These are phyloP conservation scores for Pyrus communis DNA, from an alignment of 306 rosid genomes.

Conservation along the genomic window DNA sequence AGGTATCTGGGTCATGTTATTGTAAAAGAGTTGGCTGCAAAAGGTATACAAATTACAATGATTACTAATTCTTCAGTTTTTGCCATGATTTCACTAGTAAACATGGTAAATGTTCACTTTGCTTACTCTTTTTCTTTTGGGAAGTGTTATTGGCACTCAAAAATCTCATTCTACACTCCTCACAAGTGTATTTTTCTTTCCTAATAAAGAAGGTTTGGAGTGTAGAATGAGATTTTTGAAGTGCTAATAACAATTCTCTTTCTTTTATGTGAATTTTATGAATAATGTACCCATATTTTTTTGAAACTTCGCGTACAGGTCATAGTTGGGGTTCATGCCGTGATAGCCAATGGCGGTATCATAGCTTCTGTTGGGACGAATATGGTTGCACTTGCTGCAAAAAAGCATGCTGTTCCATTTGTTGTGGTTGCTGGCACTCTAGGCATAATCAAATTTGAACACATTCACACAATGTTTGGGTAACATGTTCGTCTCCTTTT, in stretches of 20 bases:
- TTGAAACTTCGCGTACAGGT: not conserved
- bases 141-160: too few species aligned
- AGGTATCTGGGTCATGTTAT: constrained; percentile 23
- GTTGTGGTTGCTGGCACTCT: constrained; percentile 11
- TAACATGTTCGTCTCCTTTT: not conserved
- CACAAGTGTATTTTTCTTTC: too few species aligned
- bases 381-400: constrained; percentile 18
- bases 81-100: constrained; percentile 23
- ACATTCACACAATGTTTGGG: not conserved
- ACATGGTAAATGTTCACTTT: not conserved
- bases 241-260: not conserved
- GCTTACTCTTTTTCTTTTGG: not conserved
- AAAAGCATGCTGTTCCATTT: constrained; percentile 17
- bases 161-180: too few species aligned
- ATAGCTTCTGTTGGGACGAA: constrained; percentile 15
- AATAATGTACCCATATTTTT: not conserved
- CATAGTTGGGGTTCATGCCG: constrained; percentile 12
- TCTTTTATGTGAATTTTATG: not conserved
- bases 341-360: constrained; percentile 14
- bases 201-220: too few species aligned
- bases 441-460: not conserved
- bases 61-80: constrained; percentile 29
- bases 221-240: too few species aligned
- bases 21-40: constrained; percentile 21
- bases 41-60: constrained; percentile 24